Conservation (phyloP, 495 filamentous ascomycete species). For the Penicillium salamii region DNA sequence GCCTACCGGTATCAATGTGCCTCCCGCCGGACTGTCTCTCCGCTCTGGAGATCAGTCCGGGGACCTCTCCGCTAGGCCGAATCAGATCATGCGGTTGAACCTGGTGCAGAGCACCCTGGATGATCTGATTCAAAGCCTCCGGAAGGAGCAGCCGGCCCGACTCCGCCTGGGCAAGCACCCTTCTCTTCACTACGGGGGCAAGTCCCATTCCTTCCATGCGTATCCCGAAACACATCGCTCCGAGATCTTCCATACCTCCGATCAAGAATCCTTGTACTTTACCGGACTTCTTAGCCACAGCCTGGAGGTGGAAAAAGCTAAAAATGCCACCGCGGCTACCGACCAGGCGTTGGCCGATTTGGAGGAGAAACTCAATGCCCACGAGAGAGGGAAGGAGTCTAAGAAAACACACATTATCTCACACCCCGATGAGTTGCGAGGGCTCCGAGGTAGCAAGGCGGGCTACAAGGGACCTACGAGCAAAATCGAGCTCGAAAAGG, state of each 20-base stretch:
- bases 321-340: constrained; percentile 49
- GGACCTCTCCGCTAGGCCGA: constrained; percentile 29
- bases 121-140: constrained; percentile 66
- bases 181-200: constrained; percentile 51
- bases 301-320: constrained; percentile 54
- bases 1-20: constrained; percentile 46
- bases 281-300: constrained; percentile 55
- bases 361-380: constrained; percentile 49
- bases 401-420: constrained; percentile 49
- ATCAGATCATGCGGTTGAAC: constrained; percentile 62
- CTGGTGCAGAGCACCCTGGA: constrained; percentile 64
- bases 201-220: constrained; percentile 49
- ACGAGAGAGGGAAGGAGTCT: constrained; percentile 51
- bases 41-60: constrained; percentile 34
- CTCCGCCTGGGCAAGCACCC: constrained; percentile 46
- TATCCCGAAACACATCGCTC: constrained; percentile 46
- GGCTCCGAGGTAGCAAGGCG: constrained; percentile 22
- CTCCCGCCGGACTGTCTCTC: constrained; percentile 48
- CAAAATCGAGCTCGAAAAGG: constrained; percentile 45
- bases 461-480: constrained; percentile 26
- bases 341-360: constrained; percentile 55
- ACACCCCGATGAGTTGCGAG: constrained; percentile 35
- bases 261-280: constrained; percentile 49
- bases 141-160: constrained; percentile 57
- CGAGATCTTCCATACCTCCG: constrained; percentile 49